phyloP scores from a whole-genome alignment of 2,329 filamentous ascomycete genomes.

The Neophaeococcomyces mojaviensis region DNA sequence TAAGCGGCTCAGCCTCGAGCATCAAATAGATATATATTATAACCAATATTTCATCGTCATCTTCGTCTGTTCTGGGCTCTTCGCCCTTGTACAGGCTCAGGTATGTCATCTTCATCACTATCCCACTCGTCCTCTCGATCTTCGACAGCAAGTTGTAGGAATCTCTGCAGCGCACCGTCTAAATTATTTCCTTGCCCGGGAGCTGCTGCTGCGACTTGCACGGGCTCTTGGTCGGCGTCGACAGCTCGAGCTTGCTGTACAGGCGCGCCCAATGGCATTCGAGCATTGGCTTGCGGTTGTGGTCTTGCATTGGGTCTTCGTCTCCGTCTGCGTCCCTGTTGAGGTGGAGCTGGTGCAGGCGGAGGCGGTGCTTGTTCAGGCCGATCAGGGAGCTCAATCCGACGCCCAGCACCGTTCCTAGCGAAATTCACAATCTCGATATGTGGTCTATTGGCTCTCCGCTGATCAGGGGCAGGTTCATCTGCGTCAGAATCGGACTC shows the following conservation, averaged over 20 bases:
- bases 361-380: conserved; percentile 10
- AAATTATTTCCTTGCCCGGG: conserved; percentile 19
- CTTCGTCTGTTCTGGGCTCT: conserved; percentile 1
- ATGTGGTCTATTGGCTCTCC: conserved; percentile 23
- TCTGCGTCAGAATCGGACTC: conserved; percentile 20
- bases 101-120: conserved; percentile 47
- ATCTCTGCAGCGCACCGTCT: conserved; percentile 36
- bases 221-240: neutral
- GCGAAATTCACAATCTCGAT: conserved; percentile 26
- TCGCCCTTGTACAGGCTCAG: neutral
- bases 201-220: conserved; percentile 13
- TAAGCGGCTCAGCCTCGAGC: no score
- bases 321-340: conserved; percentile 13
- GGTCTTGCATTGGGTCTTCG: neutral
- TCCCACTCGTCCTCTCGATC: conserved; percentile 55
- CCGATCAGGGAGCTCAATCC: conserved; percentile 14
- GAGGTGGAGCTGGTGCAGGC: conserved; percentile 16
- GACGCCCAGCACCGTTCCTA: conserved; percentile 13
- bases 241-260: neutral
- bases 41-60: neutral
- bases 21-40: no score
- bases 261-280: neutral
- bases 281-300: neutral
- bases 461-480: conserved; percentile 32
- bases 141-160: conserved; percentile 44